A percentile compares a stretch with the other conserved stretches of the same genome.
phyloP scores from a whole-genome alignment of 1,284 basidiomycete species.

The Mycena citricolor region DNA sequence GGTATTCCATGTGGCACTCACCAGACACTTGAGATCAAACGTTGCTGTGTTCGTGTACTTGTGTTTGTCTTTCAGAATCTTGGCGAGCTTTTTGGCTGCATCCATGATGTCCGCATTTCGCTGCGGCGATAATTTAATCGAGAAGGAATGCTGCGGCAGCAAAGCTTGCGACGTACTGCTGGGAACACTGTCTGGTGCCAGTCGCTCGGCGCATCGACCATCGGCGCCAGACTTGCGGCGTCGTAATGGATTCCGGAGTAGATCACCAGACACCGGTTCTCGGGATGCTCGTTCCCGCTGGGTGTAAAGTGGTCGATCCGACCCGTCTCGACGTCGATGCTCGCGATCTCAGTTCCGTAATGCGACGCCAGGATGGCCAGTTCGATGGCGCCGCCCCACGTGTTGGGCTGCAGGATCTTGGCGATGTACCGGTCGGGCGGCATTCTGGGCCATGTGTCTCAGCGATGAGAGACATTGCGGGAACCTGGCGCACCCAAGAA shows the following conservation, averaged over 20 bases:
- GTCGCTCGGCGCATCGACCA: constrained; percentile 68
- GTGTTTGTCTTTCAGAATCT: constrained; percentile 67
- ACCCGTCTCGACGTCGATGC: constrained; percentile 89
- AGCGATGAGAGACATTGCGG: neutral
- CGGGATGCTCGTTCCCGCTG: constrained; percentile 26
- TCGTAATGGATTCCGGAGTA: constrained; percentile 97
- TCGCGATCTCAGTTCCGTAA: constrained; percentile 79
- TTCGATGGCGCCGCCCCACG: constrained; percentile 95
- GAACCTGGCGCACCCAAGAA: constrained; percentile 66
- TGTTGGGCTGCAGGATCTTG: constrained; percentile 74
- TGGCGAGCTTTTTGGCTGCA: constrained; percentile 73
- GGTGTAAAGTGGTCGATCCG: constrained; percentile 84
- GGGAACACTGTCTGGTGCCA: constrained; percentile 91
- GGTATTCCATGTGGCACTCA: constrained; percentile 24
- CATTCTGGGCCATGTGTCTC: constrained; percentile 41
- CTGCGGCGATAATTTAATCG: constrained; percentile 3
- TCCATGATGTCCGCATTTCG: constrained; percentile 54
- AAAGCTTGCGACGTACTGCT: constrained; percentile 36
- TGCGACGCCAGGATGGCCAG: constrained; percentile 79
- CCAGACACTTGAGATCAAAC: constrained; percentile 85
- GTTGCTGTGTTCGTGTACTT: constrained; percentile 90
- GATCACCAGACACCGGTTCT: constrained; percentile 64
- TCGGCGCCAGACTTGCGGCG: constrained; percentile 80
- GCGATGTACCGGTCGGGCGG: constrained; percentile 75
- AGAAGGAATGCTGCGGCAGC: constrained; percentile 1